These are phyloP conservation scores for Xylaria sp. DNA, from an alignment of 2,329 filamentous ascomycete species.

Conservation along the genomic window DNA sequence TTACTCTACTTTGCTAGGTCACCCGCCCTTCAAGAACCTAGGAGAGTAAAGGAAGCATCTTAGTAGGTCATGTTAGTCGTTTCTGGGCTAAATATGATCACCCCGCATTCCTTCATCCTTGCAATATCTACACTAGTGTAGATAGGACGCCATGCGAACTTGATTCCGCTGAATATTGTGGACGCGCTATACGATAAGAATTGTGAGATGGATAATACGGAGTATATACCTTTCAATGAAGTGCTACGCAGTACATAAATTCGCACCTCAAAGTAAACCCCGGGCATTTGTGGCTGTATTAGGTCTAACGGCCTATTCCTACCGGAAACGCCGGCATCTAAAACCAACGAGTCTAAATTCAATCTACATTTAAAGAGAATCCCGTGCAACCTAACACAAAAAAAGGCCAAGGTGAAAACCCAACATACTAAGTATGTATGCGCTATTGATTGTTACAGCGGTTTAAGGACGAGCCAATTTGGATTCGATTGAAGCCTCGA, in stretches of 20 bases:
- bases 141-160: neutral
- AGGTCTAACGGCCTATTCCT: neutral
- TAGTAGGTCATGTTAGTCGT: too few relatives aligned
- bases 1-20: neutral
- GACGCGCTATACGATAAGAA: neutral
- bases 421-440: neutral
- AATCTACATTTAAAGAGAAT: neutral
- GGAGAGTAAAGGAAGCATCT: neutral
- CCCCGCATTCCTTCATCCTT: neutral
- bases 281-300: neutral
- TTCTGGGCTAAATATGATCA: neutral
- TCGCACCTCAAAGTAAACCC: neutral
- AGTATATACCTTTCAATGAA: neutral
- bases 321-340: neutral
- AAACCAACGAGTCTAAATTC: neutral
- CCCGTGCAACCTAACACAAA: neutral
- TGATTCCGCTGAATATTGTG: too few relatives aligned
- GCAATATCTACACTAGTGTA: neutral
- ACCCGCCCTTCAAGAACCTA: neutral
- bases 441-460: neutral
- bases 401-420: neutral
- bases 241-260: too few relatives aligned
- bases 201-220: neutral
- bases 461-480: slow-evolving; percentile 1
- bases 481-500: slow-evolving; percentile 6